Conservation (phyloP, 2,329 filamentous ascomycete genomes). For the Colletotrichum acutatum region DNA sequence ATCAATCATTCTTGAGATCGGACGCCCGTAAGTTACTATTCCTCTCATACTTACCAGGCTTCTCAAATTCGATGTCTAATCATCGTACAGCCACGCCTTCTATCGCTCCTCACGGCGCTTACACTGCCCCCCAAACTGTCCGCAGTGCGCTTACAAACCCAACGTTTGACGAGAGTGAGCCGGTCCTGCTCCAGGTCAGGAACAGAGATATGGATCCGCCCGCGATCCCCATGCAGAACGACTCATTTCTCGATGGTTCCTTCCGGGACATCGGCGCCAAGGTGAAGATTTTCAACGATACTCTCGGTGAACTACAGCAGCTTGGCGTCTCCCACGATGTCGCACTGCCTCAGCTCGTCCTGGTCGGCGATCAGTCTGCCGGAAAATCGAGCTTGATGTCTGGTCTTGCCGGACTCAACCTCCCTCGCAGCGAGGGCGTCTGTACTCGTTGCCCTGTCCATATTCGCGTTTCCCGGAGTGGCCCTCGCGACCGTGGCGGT, state of each 20-base stretch:
- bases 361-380: conserved; percentile 86
- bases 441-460: conserved; percentile 87
- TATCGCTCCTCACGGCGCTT: not conserved
- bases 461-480: conserved; percentile 72
- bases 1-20: conserved; percentile 43
- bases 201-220: conserved; percentile 39
- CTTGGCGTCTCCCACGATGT: conserved; percentile 79
- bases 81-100: conserved; percentile 47
- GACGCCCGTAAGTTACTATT: conserved; percentile 50
- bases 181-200: conserved; percentile 51
- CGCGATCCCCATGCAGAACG: conserved; percentile 42
- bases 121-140: not conserved
- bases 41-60: not conserved
- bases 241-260: conserved; percentile 52
- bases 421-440: conserved; percentile 76
- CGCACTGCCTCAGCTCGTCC: conserved; percentile 80
- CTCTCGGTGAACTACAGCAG: conserved; percentile 74
- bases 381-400: conserved; percentile 81
- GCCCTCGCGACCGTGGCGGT: conserved; percentile 36
- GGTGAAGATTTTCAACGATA: conserved; percentile 73
- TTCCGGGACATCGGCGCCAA: conserved; percentile 69
- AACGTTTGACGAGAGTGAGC: conserved; percentile 45
- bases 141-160: conserved; percentile 26
- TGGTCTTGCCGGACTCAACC: conserved; percentile 74
- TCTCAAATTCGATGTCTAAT: not conserved